Base-by-base conservation (phyloP, 73 alveolate species). In the Paramecium octaurelia region DNA sequence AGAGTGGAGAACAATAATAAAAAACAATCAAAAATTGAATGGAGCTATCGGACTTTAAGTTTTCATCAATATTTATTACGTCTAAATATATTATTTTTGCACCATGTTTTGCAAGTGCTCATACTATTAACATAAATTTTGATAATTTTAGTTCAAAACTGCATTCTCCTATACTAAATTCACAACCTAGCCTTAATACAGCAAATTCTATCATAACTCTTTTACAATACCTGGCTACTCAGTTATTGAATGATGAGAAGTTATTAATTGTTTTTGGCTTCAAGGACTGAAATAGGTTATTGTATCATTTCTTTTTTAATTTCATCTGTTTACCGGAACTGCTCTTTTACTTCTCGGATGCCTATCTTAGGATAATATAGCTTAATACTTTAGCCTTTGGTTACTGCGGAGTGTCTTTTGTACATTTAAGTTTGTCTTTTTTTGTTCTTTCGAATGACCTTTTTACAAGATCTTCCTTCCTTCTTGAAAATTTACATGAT, bases 401-500 rank as follows among this genome's bases (percentile, higher is more conserved):
- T 54, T 54, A 54, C 68, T 54, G 29, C 21, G 11, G 1, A n/a
- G 31, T 5, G 68, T 54, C 68, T 14, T 54, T 54, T 54, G 11
- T n/a, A 54, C 68, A 54, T 14, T 54, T n/a, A 54, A 54, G n/a
- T 54, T 54, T 54, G 68, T 54, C 68, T 73, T 73, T 40, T 40
- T n/a, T 73, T 73, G 21, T 73, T 35, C 46, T 40, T 73, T 12
- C 87, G 40, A 43, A 12, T 73, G 9, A 35, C 64, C 3, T 73
- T 35, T 36, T 73, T 73, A 14, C 59, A 73, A 43, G 59, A 40
- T 34, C 87, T 29, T 35, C 87, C 87, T 40, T 73, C 87, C 35
- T 40, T 73, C 14, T 40, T 73, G 46, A 35, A 73, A 31, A 73
- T 73, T 68, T 73, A 73, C 87, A 73, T 73, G 8, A 73, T 73